Percentiles rank a stretch among this genome's conserved stretches.
Conservation (phyloP, 2,329 filamentous ascomycete genomes). For the Plenodomus tracheiphilus region DNA sequence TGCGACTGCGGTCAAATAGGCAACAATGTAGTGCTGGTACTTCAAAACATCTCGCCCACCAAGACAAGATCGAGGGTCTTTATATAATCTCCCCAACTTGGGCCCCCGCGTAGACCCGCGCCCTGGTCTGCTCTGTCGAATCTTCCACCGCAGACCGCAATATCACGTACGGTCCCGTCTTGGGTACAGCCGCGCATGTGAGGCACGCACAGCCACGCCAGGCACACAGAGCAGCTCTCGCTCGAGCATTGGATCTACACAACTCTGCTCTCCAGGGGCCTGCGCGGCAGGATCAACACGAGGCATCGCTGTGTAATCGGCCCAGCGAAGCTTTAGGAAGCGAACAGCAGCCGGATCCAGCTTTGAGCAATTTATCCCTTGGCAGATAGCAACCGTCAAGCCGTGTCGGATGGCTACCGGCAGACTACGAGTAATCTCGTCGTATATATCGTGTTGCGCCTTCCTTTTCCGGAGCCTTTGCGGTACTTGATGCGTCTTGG, state of each 20-base stretch:
- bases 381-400: not conserved
- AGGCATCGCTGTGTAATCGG: not conserved
- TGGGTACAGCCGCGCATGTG: conserved; percentile 11
- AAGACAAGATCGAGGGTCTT: conserved; percentile 6
- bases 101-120: conserved; percentile 12
- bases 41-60: conserved; percentile 7
- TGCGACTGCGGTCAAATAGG: conserved; percentile 5
- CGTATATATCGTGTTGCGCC: not conserved
- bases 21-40: conserved; percentile 1
- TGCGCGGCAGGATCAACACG: conserved; percentile 10
- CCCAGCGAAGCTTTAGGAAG: conserved; percentile 1
- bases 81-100: conserved; percentile 12
- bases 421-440: not conserved
- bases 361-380: not conserved
- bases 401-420: not conserved
- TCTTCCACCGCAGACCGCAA: not conserved
- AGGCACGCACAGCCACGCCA: conserved; percentile 15
- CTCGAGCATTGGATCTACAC: not conserved
- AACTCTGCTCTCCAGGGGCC: conserved; percentile 1
- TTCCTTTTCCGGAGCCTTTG: not conserved
- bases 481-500: not conserved
- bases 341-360: not conserved
- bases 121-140: conserved; percentile 8
- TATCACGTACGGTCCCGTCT: not conserved
- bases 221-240: conserved; percentile 3